Evolutionary conservation across 1,284 basidiomycete genomes (phyloP), one percentile per base, ranked within the genome.

Genomic region (Ganoderma multipileum): DNA sequence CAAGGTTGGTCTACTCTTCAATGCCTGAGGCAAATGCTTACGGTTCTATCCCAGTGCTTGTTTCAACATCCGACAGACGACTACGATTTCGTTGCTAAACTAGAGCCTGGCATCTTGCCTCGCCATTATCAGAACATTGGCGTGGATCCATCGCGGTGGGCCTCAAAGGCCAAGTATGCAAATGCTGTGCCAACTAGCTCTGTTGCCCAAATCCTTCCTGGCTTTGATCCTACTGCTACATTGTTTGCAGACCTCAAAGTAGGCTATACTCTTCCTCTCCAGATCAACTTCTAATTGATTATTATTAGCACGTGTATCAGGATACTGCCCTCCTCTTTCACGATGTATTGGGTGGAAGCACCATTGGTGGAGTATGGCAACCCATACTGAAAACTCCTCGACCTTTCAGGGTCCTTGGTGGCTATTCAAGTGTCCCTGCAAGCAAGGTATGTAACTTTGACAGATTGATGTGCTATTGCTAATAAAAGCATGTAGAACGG

Each of bases 311-410:
- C n/a, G 80, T 90, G 5, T 98, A 95, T 79, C 84, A 87, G 8
- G 92, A 96, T 74, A 91, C 91, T 0, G 86, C 95, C 73, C 87
- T 94, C 64, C 85, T 98, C 62, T 99, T 99, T 84, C 89, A 91
- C 76, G 97, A 99, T 76, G 82, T 85, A 0, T 85, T 91, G 44
- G 98, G 98, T 18, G 96, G 97, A 0, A 82, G 87, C 63, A 83
- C 85, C 9, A 91, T 97, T 64, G 97, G 95, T 8, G 91, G 88
- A 0, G 88, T 98, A 1, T 99, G 96, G 94, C 95, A 98, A 75
- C 93, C 94, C 0, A 84, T 87, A 33, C 75, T 92, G 41, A 86
- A 84, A 67, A 78, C 82, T 58, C 76, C 84, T 0, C 79, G 88
- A 59, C 85, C 89, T 2, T 96, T 98, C 85, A 91, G 94, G 75